Base-by-base conservation (phyloP, 768 basidiomycete species). In the Tylopilus balloui region DNA sequence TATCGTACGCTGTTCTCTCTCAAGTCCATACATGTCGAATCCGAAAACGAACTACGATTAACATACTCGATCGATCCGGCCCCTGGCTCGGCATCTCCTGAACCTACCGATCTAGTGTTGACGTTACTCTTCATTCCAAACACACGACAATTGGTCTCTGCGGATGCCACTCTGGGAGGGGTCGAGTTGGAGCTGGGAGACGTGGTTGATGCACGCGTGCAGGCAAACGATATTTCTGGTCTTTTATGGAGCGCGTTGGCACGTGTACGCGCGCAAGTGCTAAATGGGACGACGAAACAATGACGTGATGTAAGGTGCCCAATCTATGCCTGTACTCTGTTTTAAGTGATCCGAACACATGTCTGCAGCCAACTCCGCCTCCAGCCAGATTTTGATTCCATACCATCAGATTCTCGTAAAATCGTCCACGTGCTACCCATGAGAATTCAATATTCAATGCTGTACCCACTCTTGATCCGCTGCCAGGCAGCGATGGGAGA, bases 1-100 rank as follows among this genome's bases (percentile, higher is more conserved):
- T 87, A 93, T 52, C 79, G 77, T 20, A 74, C 78, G 0, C 67
- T 89, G 13, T 70, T 79, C 37, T 77, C 77, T 37, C 76, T 92
- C 53, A 70, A 78, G 46, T 78, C 80, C 10, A 78, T 78, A 5
- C 73, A 79, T 24, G 70, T 77, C 1, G 75, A 74, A 23, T 82
- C 88, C 1, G 87, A 89, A 50, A 89, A 91, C 66, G 88, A 91
- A 62, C 72, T 92, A 23, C 78, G 80, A 24, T 72, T 93, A 37
- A 78, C 78, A 9, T 93, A 92, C 64, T 66, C 60, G 39, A 59
- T 88, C 44, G 62, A 70, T 32, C 58, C 58, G 19, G 62, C 67
- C 11, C 54, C 56, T 2, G 45, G 48, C 23, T 62, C 61, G n/a
- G 56, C 61, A 9, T 58, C 61, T 13, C n/a, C 34, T 31, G 24